A percentile compares a stretch with the other conserved stretches of the same genome.
phyloP scores from a whole-genome alignment of 1,284 basidiomycete genomes.

The Thecaphora thlaspeos region DNA sequence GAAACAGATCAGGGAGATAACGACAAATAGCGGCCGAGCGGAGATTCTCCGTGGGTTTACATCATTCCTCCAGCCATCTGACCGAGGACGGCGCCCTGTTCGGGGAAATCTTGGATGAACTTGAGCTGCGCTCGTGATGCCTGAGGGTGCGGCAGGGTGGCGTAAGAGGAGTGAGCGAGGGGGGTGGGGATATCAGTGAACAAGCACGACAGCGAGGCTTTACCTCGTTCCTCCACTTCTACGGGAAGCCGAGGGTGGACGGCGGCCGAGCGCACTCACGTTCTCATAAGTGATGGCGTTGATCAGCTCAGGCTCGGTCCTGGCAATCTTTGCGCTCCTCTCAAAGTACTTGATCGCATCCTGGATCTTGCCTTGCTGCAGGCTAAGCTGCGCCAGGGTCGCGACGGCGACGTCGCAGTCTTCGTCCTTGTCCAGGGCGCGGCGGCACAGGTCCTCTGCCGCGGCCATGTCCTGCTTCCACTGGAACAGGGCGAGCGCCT shows the following conservation, averaged over 20 bases:
- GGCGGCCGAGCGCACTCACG: no score
- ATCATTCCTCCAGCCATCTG: conserved; percentile 49
- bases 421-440: conserved; percentile 77
- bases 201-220: no score
- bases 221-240: no score
- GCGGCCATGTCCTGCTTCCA: conserved; percentile 85
- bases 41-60: no score
- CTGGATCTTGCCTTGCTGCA: conserved; percentile 88
- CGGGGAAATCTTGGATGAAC: conserved; percentile 54
- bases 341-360: conserved; percentile 85
- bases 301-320: conserved; percentile 85
- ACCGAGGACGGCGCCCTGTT: conserved; percentile 47
- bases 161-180: neutral
- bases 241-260: no score
- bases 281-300: conserved; percentile 85
- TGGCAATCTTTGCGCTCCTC: conserved; percentile 77
- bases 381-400: conserved; percentile 85
- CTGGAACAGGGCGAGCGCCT: conserved; percentile 91
- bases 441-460: conserved; percentile 80
- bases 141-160: neutral
- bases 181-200: no score
- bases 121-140: conserved; percentile 50
- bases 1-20: no score
- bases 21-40: no score
- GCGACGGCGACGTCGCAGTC: conserved; percentile 97